Base-by-base conservation (phyloP, 179 eudicot species). In the Amaranthus tricolor region DNA sequence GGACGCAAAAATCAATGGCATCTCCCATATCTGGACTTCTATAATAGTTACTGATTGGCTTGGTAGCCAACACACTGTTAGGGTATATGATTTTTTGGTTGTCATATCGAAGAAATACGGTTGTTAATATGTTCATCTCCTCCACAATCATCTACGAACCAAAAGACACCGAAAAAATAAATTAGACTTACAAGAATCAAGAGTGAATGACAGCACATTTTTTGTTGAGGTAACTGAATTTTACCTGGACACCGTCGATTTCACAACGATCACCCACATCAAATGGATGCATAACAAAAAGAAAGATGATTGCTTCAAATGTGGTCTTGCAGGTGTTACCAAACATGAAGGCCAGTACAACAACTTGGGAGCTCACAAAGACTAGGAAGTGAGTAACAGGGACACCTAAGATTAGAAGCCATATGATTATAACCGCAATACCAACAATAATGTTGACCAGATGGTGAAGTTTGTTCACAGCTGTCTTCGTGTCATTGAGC, bases 401-500 rank as follows among this genome's bases (percentile, higher is more conserved):
- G 5, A 84, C 73, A 16, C 84, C 87, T 58, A 82, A 47, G 55
- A 84, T 74, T 21, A 78, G 77, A 31, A 83, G 77, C 78, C 79
- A 77, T 15, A 79, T 69, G 21, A 83, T 43, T 43, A 78, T 71
- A 4, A 73, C 58, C 11, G 75, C 76, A 58, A 79, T 61, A 14
- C 74, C 68, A 12, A 76, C 76, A 61, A 90, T 21, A 47, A 77
- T 70, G 44, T 80, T 80, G 83, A 71, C 78, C 76, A 21, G 86
- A 50, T 59, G 89, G 84, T 88, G 84, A 83, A 92, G 83, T 80
- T 92, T 89, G 79, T 85, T 85, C 14, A 92, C 91, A 9, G 91
- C 97, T 53, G 97, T 92, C 77, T 90, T 92, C 20, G 92, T 90
- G 81, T 92, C 97, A 68, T 81, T 88, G 53, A 92, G 83, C 75